Conservation (phyloP, 164 flowering plant species). For the Nymphaea colorata region DNA sequence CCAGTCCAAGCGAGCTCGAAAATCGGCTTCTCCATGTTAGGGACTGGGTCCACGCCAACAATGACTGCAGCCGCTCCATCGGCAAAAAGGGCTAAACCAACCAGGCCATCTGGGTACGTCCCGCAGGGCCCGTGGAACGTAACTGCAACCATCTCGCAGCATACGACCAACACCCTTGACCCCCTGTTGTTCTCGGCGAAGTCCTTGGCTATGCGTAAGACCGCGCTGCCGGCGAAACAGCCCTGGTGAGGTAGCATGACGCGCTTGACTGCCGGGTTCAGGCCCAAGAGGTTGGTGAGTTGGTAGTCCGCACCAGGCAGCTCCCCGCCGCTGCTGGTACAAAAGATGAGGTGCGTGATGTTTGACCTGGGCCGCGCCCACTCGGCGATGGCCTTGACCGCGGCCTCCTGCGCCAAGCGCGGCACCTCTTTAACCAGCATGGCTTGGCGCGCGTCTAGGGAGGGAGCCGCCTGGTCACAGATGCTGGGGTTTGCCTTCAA, state of each 20-base stretch:
- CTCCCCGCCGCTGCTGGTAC: neutral
- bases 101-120: conserved; percentile 29
- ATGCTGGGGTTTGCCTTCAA: neutral
- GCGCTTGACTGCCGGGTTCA: neutral
- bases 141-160: conserved; percentile 29
- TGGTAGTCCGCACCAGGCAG: neutral
- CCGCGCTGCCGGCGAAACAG: conserved; percentile 22
- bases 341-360: neutral
- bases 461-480: neutral
- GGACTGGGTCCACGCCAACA: conserved; percentile 31
- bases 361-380: neutral
- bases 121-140: conserved; percentile 34
- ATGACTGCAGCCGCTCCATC: conserved; percentile 43
- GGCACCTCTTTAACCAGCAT: neutral
- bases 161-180: conserved; percentile 37
- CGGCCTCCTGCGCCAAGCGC: neutral
- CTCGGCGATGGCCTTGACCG: neutral
- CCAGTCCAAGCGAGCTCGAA: conserved; percentile 26
- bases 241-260: neutral
- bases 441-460: neutral
- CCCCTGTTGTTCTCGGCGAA: conserved; percentile 45
- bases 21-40: conserved; percentile 18
- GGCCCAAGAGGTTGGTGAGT: conserved; percentile 2
- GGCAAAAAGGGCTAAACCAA: conserved; percentile 36
- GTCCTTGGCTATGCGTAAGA: conserved; percentile 38